Conservation (phyloP, 495 filamentous ascomycete species). For the Penicillium lagena region DNA sequence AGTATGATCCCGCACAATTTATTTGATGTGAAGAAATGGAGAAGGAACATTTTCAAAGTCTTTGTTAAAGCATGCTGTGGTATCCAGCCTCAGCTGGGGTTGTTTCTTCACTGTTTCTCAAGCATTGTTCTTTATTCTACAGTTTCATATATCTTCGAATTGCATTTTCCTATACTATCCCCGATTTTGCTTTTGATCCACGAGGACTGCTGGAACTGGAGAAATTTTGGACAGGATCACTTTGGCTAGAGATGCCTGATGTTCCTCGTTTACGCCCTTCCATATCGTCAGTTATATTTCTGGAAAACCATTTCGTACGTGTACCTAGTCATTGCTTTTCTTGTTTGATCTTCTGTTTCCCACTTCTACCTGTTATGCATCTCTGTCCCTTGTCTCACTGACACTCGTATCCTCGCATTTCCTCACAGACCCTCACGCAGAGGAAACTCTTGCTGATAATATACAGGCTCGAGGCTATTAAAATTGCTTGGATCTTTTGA, state of each 20-base stretch:
- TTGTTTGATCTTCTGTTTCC: too few relatives aligned
- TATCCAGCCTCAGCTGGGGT: neutral
- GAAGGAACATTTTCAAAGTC: conserved; percentile 3
- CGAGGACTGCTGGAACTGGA: neutral
- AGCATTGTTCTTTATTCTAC: neutral
- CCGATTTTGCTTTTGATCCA: neutral
- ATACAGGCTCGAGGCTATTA: too few relatives aligned
- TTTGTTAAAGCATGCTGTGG: conserved; percentile 1
- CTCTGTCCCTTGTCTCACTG: too few relatives aligned
- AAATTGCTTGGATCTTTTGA: too few relatives aligned
- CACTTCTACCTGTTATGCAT: too few relatives aligned
- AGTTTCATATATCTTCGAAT: conserved; percentile 4
- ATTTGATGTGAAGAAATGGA: neutral
- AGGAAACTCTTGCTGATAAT: too few relatives aligned
- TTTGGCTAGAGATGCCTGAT: neutral
- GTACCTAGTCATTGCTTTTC: too few relatives aligned
- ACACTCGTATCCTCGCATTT: too few relatives aligned
- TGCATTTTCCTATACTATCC: neutral
- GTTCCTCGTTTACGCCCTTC: neutral
- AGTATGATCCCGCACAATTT: conserved; percentile 2
- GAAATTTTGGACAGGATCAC: neutral
- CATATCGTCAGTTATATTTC: neutral
- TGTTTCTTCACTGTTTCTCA: neutral
- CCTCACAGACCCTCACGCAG: too few relatives aligned
- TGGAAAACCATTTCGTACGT: too few relatives aligned